Evolutionary conservation across 2,329 filamentous ascomycete genomes (phyloP).

Genomic region (Trichophyton benhamiae): DNA sequence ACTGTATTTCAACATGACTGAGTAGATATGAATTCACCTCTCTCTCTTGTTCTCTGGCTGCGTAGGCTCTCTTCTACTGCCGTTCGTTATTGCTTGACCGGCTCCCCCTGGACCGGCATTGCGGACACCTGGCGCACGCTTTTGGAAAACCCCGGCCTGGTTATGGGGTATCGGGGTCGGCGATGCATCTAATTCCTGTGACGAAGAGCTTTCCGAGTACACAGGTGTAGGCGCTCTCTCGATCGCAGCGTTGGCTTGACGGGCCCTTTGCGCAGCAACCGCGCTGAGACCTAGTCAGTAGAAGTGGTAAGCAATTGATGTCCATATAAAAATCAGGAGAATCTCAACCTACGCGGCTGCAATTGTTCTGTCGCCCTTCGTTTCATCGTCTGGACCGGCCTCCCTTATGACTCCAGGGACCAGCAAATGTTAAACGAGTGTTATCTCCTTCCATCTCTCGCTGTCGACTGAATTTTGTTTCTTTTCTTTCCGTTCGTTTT

Average conservation of each 20-base stretch:
- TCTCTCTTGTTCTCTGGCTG: background rate
- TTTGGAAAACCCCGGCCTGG: background rate
- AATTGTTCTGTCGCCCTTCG: slow-evolving; percentile 9
- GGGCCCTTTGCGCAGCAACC: slow-evolving; percentile 32
- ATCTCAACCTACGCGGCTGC: slow-evolving; percentile 7
- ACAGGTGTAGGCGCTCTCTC: slow-evolving; percentile 13
- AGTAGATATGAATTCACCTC: background rate
- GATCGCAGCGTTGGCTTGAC: slow-evolving; percentile 20
- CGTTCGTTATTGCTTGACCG: slow-evolving; percentile 1
- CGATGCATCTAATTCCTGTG: slow-evolving; percentile 24
- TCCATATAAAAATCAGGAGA: background rate
- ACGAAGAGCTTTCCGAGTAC: slow-evolving; percentile 21
- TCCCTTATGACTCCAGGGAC: background rate
- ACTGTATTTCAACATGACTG: background rate
- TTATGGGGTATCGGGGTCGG: slow-evolving; percentile 11
- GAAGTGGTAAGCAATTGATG: background rate
- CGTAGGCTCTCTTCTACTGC: slow-evolving; percentile 1
- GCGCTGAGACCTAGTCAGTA: slow-evolving; percentile 25
- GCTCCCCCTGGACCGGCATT: background rate
- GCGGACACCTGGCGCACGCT: background rate
- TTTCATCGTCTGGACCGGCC: slow-evolving; percentile 9
- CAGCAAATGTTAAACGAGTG: too few relatives aligned
- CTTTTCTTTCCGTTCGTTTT: background rate
- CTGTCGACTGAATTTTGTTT: background rate
- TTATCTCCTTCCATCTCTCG: too few relatives aligned